Conservation (phyloP, 2,329 filamentous ascomycete genomes). For the Thelonectria discophora region DNA sequence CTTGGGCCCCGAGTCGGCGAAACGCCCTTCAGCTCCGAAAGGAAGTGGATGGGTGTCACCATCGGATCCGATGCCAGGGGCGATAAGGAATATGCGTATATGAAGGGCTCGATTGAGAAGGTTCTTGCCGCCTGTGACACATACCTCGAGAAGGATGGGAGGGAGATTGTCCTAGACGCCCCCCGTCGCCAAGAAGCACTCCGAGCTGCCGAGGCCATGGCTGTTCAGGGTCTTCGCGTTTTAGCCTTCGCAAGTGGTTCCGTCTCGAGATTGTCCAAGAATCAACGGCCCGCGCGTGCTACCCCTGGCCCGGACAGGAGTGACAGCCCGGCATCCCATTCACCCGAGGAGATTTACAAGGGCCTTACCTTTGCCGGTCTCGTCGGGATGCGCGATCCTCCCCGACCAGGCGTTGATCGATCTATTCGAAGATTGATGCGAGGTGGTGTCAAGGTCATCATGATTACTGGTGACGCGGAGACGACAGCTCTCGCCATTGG, state of each 20-base stretch:
- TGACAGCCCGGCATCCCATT: conserved; percentile 54
- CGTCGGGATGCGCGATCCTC: conserved; percentile 97
- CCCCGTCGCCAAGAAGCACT: conserved; percentile 76
- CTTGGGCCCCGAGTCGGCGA: conserved; percentile 85
- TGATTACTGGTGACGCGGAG: conserved; percentile 98
- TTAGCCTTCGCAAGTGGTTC: conserved; percentile 91
- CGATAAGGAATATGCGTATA: conserved; percentile 85
- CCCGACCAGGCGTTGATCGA: conserved; percentile 86
- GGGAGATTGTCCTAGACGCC: conserved; percentile 86
- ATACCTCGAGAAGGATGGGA: conserved; percentile 85
- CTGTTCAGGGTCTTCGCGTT: conserved; percentile 86
- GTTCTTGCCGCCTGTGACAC: conserved; percentile 88
- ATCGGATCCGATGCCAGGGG: conserved; percentile 69
- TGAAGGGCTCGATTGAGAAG: conserved; percentile 93
- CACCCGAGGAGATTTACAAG: conserved; percentile 76
- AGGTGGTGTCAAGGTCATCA: conserved; percentile 95
- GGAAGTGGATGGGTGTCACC: conserved; percentile 99
- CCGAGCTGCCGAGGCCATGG: conserved; percentile 85
- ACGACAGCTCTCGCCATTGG: conserved; percentile 95
- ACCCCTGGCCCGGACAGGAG: conserved; percentile 57
- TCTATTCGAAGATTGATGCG: conserved; percentile 91
- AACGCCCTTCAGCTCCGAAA: conserved; percentile 94
- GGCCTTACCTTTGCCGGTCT: conserved; percentile 89
- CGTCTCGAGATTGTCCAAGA: conserved; percentile 58
- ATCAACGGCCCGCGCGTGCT: conserved; percentile 58